These are phyloP conservation scores for Pseudogymnoascus sp. DNA, from an alignment of 2,329 filamentous ascomycete species.

Conservation along the genomic window DNA sequence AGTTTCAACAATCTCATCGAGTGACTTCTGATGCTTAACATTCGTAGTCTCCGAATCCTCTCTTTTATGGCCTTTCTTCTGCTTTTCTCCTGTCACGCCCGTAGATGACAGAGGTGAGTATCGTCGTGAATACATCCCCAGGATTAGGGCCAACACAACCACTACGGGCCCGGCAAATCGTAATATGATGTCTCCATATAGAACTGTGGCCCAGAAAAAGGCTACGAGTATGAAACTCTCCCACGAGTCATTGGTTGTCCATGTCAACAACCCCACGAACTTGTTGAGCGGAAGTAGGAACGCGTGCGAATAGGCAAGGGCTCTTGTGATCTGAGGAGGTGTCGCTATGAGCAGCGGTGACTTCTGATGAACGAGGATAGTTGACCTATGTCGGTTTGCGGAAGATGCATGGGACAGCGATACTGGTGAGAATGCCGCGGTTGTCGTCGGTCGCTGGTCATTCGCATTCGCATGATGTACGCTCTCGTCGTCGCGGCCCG, in stretches of 20 bases:
- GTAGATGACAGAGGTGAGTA: slow-evolving; percentile 88
- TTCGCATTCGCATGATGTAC: slow-evolving; percentile 15
- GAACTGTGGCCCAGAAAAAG: slow-evolving; percentile 73
- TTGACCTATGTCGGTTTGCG: slow-evolving; percentile 70
- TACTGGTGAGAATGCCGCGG: slow-evolving; percentile 82
- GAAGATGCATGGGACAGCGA: slow-evolving; percentile 57
- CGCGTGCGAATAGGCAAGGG: slow-evolving; percentile 90
- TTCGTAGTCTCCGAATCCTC: slow-evolving; percentile 46
- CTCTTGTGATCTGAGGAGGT: slow-evolving; percentile 87
- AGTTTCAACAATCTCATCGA: slow-evolving; percentile 95
- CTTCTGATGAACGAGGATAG: slow-evolving; percentile 94
- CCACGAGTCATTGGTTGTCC: slow-evolving; percentile 91
- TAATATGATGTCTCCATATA: slow-evolving; percentile 81
- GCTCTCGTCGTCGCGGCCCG: slow-evolving; percentile 23
- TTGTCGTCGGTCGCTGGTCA: slow-evolving; percentile 56
- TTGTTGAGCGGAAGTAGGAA: slow-evolving; percentile 86
- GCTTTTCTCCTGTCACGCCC: slow-evolving; percentile 56
- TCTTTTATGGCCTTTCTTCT: slow-evolving; percentile 45
- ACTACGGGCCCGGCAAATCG: slow-evolving; percentile 76
- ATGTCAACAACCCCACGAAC: slow-evolving; percentile 76
- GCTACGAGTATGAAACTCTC: slow-evolving; percentile 88
- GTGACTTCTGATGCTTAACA: slow-evolving; percentile 78
- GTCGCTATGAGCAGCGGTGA: slow-evolving; percentile 87
- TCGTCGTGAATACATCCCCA: slow-evolving; percentile 84
- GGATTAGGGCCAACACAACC: slow-evolving; percentile 68